Conservation (phyloP, 1,284 basidiomycete species). For the Ceratobasidium sp. region DNA sequence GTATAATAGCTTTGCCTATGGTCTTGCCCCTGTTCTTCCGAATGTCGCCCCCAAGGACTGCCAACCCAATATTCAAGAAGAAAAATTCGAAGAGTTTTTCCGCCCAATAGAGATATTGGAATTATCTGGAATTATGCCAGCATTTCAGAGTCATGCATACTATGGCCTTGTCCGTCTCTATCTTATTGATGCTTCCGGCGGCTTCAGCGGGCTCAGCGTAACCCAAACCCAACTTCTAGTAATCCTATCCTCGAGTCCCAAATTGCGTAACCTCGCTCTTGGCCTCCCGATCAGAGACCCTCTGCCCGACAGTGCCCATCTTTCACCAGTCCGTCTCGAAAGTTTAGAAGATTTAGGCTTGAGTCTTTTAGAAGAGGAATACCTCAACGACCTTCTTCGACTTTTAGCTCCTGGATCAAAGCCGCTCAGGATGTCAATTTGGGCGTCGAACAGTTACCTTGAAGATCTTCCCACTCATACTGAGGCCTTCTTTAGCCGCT, state of each 20-base stretch:
- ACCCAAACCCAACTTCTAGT: not conserved
- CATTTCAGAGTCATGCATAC: not conserved
- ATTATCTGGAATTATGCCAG: not conserved
- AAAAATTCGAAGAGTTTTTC: not conserved
- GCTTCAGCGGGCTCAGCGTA: not conserved
- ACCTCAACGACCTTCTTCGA: not conserved
- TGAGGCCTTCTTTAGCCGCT: not conserved
- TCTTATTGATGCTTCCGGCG: not conserved
- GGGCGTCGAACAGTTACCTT: not conserved
- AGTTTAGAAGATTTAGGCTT: not conserved
- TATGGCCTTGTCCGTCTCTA: not conserved
- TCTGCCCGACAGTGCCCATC: too few relatives aligned
- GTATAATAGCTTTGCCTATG: not conserved
- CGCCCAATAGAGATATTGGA: not conserved
- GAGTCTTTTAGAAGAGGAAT: not conserved
- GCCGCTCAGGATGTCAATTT: conserved; percentile 5
- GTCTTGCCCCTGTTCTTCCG: not conserved
- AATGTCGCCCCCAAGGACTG: not conserved
- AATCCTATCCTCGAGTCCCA: not conserved
- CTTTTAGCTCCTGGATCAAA: conserved; percentile 10
- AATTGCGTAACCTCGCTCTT: not conserved
- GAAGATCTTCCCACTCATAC: not conserved
- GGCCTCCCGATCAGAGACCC: not conserved
- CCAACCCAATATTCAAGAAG: not conserved
- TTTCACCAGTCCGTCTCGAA: not conserved